Evolutionary conservation across 352 stramenopile genomes (phyloP).

Genomic region (Pythium diclinum): DNA sequence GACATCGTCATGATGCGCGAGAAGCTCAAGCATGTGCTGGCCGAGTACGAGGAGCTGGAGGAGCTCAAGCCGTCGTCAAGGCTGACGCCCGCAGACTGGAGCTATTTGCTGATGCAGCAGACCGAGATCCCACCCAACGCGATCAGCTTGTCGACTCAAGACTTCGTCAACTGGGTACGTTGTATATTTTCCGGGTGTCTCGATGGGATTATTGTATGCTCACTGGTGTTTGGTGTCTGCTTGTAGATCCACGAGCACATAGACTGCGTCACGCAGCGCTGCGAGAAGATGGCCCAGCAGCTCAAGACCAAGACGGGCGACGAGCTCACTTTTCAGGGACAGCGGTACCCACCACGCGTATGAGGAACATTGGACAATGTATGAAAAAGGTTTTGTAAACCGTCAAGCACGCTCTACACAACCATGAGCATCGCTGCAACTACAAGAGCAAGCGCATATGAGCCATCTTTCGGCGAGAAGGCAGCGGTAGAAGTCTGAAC

Average conservation of each 20-base stretch:
- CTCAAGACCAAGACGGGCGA: constrained; percentile 55
- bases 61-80: constrained; percentile 28
- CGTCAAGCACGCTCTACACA: not conserved
- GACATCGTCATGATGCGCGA: constrained; percentile 48
- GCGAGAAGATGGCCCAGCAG: constrained; percentile 33
- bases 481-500: not conserved
- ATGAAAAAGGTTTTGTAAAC: not conserved
- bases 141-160: constrained; percentile 7
- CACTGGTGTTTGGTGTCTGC: not conserved
- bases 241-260: constrained; percentile 39
- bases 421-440: not conserved
- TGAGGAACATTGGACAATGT: not conserved
- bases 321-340: constrained; percentile 61
- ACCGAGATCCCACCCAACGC: constrained; percentile 30
- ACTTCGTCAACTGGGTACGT: constrained; percentile 48
- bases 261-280: constrained; percentile 44
- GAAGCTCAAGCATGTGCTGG: constrained; percentile 41
- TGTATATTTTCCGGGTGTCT: not conserved
- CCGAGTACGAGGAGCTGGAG: constrained; percentile 35
- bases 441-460: not conserved
- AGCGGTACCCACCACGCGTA: constrained; percentile 37
- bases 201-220: constrained; percentile 3
- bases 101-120: constrained; percentile 34
- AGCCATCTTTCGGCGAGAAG: not conserved
- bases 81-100: constrained; percentile 42